A percentile compares a stretch with the other conserved stretches of the same genome.
phyloP scores from a whole-genome alignment of 1,284 basidiomycete species.

The Marasmius fiardii region DNA sequence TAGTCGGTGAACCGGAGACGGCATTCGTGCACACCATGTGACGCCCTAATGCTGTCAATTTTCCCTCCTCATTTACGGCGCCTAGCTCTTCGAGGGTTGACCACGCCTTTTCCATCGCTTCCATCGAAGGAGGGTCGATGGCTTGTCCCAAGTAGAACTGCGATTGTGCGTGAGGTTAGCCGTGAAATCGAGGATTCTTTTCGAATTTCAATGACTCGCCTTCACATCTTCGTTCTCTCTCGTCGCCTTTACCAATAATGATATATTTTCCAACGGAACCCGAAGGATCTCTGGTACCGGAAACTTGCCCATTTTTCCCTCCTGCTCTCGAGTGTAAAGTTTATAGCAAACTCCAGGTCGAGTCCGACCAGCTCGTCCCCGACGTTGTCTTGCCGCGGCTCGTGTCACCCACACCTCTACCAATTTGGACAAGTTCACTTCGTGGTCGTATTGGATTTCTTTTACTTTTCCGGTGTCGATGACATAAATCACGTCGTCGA shows the following conservation, averaged over 20 bases:
- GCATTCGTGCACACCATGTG: constrained; percentile 59
- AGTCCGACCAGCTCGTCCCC: constrained; percentile 90
- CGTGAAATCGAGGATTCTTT: constrained; percentile 2
- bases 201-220: constrained; percentile 35
- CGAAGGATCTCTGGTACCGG: constrained; percentile 87
- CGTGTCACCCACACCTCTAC: constrained; percentile 79
- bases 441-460: constrained; percentile 82
- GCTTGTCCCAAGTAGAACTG: constrained; percentile 66
- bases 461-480: constrained; percentile 89
- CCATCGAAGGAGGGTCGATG: constrained; percentile 79
- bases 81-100: constrained; percentile 75
- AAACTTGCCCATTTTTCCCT: constrained; percentile 68
- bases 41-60: constrained; percentile 79
- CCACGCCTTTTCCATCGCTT: constrained; percentile 80
- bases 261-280: constrained; percentile 84
- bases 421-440: constrained; percentile 72
- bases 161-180: neutral
- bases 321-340: constrained; percentile 78
- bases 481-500: constrained; percentile 87
- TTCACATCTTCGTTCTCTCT: constrained; percentile 79
- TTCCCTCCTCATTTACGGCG: constrained; percentile 63
- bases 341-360: constrained; percentile 83
- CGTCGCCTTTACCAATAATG: constrained; percentile 82
- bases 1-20: constrained; percentile 11
- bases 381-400: constrained; percentile 81